Evolutionary conservation across 768 basidiomycete genomes (phyloP).

Genomic region (Leucocoprinus sp.): DNA sequence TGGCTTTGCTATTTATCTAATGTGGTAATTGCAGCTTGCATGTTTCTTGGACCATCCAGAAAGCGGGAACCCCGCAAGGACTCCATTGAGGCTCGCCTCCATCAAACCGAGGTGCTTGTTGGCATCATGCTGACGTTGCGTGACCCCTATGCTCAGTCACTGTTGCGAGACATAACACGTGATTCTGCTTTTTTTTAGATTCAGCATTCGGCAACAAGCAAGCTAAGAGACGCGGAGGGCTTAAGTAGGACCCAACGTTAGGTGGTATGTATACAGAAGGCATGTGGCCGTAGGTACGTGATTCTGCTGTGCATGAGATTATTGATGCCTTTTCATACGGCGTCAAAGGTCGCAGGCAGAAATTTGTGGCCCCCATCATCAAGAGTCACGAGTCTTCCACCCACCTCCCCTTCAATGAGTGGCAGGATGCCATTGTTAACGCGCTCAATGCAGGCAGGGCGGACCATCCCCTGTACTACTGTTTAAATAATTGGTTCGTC

Average conservation of each 20-base stretch:
- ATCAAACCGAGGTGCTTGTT: slow-evolving; percentile 84
- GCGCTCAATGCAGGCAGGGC: slow-evolving; percentile 27
- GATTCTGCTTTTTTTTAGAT: too few species aligned
- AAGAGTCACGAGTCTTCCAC: too few species aligned
- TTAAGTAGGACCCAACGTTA: too few species aligned
- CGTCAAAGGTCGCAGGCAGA: slow-evolving; percentile 54
- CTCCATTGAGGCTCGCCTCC: slow-evolving; percentile 84
- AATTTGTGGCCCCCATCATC: slow-evolving; percentile 17
- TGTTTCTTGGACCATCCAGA: slow-evolving; percentile 70
- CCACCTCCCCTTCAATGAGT: slow-evolving; percentile 64
- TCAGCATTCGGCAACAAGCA: too few species aligned
- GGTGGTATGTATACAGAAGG: too few species aligned
- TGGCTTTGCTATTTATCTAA: too few species aligned
- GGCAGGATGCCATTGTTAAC: slow-evolving; percentile 62
- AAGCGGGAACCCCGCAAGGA: slow-evolving; percentile 89
- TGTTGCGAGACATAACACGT: slow-evolving; percentile 42
- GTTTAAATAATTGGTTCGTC: slow-evolving; percentile 25
- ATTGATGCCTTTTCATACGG: slow-evolving; percentile 79
- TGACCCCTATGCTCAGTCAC: slow-evolving; percentile 31
- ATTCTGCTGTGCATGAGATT: slow-evolving; percentile 70
- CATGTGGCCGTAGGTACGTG: too few species aligned
- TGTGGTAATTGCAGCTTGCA: slow-evolving; percentile 58
- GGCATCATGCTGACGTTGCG: slow-evolving; percentile 65
- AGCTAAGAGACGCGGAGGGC: too few species aligned
- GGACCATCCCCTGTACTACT: slow-evolving; percentile 4